Percentiles rank a stretch among this genome's conserved stretches.
These are phyloP conservation scores for Zizania palustris DNA, from an alignment of 202 grass and related monocot species.

Conservation along the genomic window DNA sequence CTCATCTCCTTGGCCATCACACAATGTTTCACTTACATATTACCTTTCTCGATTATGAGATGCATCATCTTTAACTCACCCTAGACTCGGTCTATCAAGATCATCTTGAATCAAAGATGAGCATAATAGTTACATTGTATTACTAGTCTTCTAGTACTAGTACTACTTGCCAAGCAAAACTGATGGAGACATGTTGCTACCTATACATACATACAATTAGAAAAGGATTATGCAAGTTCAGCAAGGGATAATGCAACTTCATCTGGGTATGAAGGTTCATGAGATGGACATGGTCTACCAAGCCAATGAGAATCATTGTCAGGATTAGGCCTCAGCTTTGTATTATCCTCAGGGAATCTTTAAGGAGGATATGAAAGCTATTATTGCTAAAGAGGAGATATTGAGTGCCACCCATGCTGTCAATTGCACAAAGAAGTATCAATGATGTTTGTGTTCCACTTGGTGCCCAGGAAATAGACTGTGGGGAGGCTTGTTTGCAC, in stretches of 20 bases:
- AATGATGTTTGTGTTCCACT: slow-evolving; percentile 36
- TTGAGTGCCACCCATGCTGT: slow-evolving; percentile 26
- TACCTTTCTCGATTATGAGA: slow-evolving; percentile 24
- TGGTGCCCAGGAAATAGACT: slow-evolving; percentile 9
- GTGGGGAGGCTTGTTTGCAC: slow-evolving; percentile 20
- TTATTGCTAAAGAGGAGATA: slow-evolving; percentile 20
- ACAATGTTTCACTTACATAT: not conserved
- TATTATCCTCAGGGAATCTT: slow-evolving; percentile 32
- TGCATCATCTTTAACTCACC: slow-evolving; percentile 1
- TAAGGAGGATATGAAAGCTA: slow-evolving; percentile 22
- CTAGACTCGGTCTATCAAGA: slow-evolving; percentile 11
- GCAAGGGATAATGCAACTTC: not conserved
- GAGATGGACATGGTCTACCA: slow-evolving; percentile 12
- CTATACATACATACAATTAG: not conserved
- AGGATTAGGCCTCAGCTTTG: slow-evolving; percentile 15
- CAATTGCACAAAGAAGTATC: slow-evolving; percentile 26
- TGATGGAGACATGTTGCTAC: not conserved
- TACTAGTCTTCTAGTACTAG: too few species aligned
- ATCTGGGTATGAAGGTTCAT: not conserved
- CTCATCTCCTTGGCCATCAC: slow-evolving; percentile 27
- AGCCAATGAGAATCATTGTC: slow-evolving; percentile 16
- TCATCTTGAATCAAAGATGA: not conserved
- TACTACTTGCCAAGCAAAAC: too few species aligned
- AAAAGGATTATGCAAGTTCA: not conserved
- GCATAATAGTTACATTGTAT: not conserved